These are phyloP conservation scores for Schizonepeta tenuifolia DNA, from an alignment of 257 asterid species.

Conservation along the genomic window DNA sequence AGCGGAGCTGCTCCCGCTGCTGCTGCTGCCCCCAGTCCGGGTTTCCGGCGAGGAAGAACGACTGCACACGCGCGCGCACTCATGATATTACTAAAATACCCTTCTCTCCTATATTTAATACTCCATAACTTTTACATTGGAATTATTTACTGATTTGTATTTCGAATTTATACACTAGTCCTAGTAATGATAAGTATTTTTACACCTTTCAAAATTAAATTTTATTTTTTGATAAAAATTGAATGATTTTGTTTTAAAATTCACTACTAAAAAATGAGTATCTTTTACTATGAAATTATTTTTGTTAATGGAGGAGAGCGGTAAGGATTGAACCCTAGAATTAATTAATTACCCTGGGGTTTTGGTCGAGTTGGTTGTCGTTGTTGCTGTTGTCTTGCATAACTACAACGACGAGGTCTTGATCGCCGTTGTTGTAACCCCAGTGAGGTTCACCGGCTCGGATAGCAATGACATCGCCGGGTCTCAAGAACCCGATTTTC, in stretches of 20 bases:
- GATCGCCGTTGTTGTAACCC: conserved; percentile 64
- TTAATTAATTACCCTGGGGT: conserved; percentile 48
- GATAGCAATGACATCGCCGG: conserved; percentile 58
- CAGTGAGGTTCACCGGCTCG: conserved; percentile 71
- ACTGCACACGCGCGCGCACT: conserved; percentile 32
- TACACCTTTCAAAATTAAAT: no score
- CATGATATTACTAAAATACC: background rate
- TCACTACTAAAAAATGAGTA: no score
- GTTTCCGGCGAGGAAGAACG: conserved; percentile 69
- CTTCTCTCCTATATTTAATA: no score
- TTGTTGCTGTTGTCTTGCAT: conserved; percentile 46
- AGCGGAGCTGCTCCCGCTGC: background rate
- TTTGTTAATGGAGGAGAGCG: no score
- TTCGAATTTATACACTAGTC: no score
- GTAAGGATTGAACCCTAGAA: no score
- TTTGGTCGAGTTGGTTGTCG: conserved; percentile 64
- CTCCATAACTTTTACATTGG: no score
- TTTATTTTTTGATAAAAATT: no score
- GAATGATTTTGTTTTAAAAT: no score
- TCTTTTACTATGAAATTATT: no score
- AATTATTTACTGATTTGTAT: no score
- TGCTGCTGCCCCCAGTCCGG: conserved; percentile 29
- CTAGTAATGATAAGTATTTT: no score
- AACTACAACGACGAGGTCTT: conserved; percentile 49
- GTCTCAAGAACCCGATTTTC: conserved; percentile 40